Evolutionary conservation across 106 monocot genomes (phyloP).

Genomic region (Dendrobium huoshanense): DNA sequence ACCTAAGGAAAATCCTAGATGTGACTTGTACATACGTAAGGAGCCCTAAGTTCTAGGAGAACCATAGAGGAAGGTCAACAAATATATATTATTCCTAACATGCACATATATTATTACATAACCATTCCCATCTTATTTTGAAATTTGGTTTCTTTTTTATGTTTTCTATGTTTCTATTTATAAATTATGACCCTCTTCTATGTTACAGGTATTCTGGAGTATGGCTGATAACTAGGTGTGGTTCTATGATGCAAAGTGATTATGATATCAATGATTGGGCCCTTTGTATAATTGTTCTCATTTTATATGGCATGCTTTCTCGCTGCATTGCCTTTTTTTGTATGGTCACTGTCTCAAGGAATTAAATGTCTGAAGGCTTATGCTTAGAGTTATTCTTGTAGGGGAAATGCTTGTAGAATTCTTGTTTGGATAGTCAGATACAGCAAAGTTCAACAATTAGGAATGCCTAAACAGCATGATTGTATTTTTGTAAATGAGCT

Average conservation of each 20-base stretch:
- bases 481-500: too few species aligned
- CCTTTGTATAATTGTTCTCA: slow-evolving; percentile 59
- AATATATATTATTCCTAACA: too few species aligned
- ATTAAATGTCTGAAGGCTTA: background rate
- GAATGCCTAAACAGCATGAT: too few species aligned
- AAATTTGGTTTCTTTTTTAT: background rate
- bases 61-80: too few species aligned
- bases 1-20: too few species aligned
- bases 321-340: slow-evolving; percentile 79
- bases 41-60: too few species aligned
- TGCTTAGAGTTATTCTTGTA: background rate
- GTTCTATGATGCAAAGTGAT: slow-evolving; percentile 31
- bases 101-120: too few species aligned
- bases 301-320: slow-evolving; percentile 56
- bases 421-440: background rate
- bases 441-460: background rate
- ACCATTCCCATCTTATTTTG: background rate
- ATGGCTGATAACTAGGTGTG: slow-evolving; percentile 82
- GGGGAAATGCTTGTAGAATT: background rate
- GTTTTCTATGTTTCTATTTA: background rate
- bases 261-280: slow-evolving; percentile 58
- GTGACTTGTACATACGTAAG: too few species aligned
- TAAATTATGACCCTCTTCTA: background rate
- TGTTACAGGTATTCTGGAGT: slow-evolving; percentile 77
- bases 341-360: slow-evolving; percentile 62